Conservation (phyloP, 1,139 yeast species). For the Yamadazyma diospyri region DNA sequence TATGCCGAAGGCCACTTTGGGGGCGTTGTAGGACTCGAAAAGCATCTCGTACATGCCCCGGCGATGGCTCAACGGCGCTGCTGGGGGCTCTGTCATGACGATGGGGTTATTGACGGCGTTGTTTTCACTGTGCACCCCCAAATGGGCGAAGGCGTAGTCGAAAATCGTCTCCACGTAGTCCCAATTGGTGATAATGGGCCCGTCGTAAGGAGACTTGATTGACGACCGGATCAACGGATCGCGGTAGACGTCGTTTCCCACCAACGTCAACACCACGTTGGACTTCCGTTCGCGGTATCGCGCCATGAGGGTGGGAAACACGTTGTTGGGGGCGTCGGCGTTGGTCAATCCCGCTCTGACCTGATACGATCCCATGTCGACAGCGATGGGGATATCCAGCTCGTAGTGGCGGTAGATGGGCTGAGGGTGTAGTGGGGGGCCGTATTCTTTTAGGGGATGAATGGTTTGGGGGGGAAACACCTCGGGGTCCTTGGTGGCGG, state of each 20-base stretch:
- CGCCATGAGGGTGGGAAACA: constrained; percentile 68
- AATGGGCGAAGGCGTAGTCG: constrained; percentile 78
- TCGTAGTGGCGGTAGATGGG: constrained; percentile 53
- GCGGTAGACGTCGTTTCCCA: constrained; percentile 77
- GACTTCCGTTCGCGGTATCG: constrained; percentile 75
- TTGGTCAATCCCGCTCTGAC: constrained; percentile 73
- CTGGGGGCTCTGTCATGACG: constrained; percentile 76
- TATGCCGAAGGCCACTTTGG: constrained; percentile 74
- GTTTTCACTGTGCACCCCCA: constrained; percentile 56
- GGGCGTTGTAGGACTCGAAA: constrained; percentile 77
- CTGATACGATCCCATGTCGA: constrained; percentile 72
- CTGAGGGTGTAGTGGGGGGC: constrained; percentile 38
- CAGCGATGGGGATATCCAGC: constrained; percentile 67
- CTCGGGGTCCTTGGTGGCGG: constrained; percentile 19
- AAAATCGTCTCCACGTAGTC: constrained; percentile 79
- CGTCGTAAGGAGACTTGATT: constrained; percentile 81
- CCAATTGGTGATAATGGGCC: constrained; percentile 86
- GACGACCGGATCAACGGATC: constrained; percentile 69
- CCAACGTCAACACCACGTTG: constrained; percentile 60
- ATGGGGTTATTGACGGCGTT: constrained; percentile 72
- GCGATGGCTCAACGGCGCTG: constrained; percentile 68
- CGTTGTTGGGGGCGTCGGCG: constrained; percentile 51
- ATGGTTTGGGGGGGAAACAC: constrained; percentile 48
- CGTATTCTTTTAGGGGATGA: constrained; percentile 47
- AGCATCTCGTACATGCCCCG: constrained; percentile 71